Base-by-base conservation (phyloP, 2,329 filamentous ascomycete genomes). In the Venturia asperata region DNA sequence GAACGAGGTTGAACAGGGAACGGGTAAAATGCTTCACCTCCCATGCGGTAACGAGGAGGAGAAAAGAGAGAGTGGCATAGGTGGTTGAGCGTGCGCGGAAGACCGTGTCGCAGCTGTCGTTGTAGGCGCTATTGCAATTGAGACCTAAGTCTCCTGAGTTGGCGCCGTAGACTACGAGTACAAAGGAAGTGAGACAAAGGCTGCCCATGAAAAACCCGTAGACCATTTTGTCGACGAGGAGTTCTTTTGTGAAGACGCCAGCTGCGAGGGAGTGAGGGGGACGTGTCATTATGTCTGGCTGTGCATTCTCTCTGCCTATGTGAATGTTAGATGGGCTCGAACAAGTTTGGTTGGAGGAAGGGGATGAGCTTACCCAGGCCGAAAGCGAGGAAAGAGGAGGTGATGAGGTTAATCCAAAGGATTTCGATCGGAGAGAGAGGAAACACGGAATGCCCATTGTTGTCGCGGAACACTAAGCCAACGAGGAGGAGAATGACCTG, bases 401-500 rank as follows among this genome's bases (percentile, higher is more conserved):
- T 96, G 65, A 94, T 84, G 88, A 96, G 92, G 76, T 96, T 96
- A 74, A 96, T 91, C 91, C 91, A 96, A 66, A 96, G 83, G 68
- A 96, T 93, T 71, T 96, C 87, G 15, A 96, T 85, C 0, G 92
- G 91, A 0, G 90, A 86, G 52, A 96, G 84, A 4, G 91, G 92
- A 75, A 95, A 96, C 11, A 96, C 91, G 0, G 91, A 94, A 67
- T 89, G 82, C 10, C 84, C 82, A 10, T 80, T 78, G 1, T 76
- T 69, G 72, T 96, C 92, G 71, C 91, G 89, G 78, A 96, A 95
- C 0, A 82, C 88, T 4, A 96, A 84, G 64, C 92, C 92, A 47
- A 91, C 87, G 27, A 96, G 85, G 19, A 96, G 81, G 0, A 91
- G 86, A 67, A 90, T 87, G 10, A 92, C 92, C 73, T 95, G 89